Conservation (phyloP, 495 filamentous ascomycete species). For the Penicillium bialowiezense region DNA sequence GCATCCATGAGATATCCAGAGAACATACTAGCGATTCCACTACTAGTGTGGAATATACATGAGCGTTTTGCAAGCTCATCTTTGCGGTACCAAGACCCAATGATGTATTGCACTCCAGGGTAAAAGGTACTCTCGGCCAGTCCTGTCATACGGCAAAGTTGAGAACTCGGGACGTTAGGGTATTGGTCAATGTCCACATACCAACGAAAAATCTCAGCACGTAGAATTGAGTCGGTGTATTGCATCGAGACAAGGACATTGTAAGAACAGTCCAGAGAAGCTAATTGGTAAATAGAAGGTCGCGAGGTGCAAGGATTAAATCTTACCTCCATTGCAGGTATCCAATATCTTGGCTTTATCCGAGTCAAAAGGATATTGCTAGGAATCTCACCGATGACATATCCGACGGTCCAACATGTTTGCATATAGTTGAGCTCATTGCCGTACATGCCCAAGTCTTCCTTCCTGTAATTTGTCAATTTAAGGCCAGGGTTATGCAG, state of each 20-base stretch:
- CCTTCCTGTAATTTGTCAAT: conserved; percentile 45
- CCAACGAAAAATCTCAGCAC: conserved; percentile 59
- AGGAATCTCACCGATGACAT: conserved; percentile 61
- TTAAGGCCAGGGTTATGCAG: too few relatives aligned
- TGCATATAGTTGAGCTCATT: conserved; percentile 52
- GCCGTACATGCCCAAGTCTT: conserved; percentile 55
- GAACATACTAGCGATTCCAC: conserved; percentile 55
- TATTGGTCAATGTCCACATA: conserved; percentile 18
- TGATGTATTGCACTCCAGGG: conserved; percentile 46
- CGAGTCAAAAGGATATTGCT: conserved; percentile 56
- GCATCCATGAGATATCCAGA: conserved; percentile 57
- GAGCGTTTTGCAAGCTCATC: conserved; percentile 55
- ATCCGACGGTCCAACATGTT: conserved; percentile 60
- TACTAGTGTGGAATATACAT: conserved; percentile 60
- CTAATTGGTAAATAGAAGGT: conserved; percentile 10
- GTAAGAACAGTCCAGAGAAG: conserved; percentile 54
- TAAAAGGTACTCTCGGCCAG: conserved; percentile 47
- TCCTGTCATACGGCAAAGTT: conserved; percentile 18
- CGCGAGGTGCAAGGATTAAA: too few relatives aligned
- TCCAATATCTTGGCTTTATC: conserved; percentile 56
- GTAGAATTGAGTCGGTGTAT: conserved; percentile 49
- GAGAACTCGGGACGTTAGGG: conserved; percentile 35
- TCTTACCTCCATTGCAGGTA: conserved; percentile 47
- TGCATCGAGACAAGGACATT: conserved; percentile 45
- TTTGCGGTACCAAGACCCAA: conserved; percentile 52